Percentiles rank a stretch among this genome's conserved stretches.
Evolutionary conservation across 176 grass and related monocot species (phyloP).

Genomic region (Pharus latifolius): DNA sequence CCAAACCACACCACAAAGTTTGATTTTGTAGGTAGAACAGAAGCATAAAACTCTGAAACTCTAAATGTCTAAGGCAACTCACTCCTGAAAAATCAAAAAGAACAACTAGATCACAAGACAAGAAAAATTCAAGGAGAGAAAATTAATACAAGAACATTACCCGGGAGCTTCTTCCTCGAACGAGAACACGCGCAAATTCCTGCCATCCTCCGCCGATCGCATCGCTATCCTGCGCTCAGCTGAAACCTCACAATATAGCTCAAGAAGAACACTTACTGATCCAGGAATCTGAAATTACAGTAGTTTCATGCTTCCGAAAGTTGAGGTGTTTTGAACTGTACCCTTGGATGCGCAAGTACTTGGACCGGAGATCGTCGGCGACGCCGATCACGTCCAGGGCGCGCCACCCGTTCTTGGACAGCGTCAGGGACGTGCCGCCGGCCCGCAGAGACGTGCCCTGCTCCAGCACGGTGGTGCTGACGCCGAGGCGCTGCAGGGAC

Average conservation of each 20-base stretch:
- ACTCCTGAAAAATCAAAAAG: too few relatives aligned
- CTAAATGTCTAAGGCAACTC: too few relatives aligned
- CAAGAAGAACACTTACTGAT: neutral
- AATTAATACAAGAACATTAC: constrained; percentile 12
- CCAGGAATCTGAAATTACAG: neutral
- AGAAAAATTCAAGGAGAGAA: neutral
- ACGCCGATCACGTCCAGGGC: constrained; percentile 72
- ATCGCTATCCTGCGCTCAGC: constrained; percentile 73
- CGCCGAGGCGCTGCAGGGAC: constrained; percentile 61
- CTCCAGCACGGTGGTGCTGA: constrained; percentile 60
- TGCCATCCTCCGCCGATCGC: constrained; percentile 58
- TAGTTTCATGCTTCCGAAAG: neutral
- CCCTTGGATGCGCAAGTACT: constrained; percentile 74
- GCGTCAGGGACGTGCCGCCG: constrained; percentile 82
- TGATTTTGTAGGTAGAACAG: too few relatives aligned
- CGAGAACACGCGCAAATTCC: constrained; percentile 61
- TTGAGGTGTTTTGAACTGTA: neutral
- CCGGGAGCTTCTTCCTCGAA: constrained; percentile 82
- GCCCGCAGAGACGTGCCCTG: constrained; percentile 59
- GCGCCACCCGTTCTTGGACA: constrained; percentile 93
- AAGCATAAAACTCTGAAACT: too few relatives aligned
- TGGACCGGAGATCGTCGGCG: constrained; percentile 71
- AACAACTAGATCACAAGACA: neutral
- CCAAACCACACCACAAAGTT: too few relatives aligned
- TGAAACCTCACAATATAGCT: constrained; percentile 33